These are phyloP conservation scores for Tephrocybe sp. DNA, from an alignment of 768 basidiomycete genomes.

Conservation along the genomic window DNA sequence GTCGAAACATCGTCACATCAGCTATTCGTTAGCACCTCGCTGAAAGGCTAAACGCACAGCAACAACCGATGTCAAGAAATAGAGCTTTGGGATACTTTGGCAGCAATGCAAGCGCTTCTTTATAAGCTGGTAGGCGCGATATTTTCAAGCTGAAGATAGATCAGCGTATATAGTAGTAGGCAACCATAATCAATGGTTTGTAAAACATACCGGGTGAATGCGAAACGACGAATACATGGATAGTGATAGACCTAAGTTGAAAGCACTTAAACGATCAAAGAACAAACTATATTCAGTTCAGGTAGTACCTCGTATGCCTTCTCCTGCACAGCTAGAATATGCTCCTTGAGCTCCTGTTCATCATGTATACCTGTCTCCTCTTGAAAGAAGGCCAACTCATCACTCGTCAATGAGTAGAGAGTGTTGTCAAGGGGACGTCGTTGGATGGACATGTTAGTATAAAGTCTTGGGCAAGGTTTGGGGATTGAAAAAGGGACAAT, in stretches of 20 bases:
- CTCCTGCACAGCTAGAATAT: conserved; percentile 37
- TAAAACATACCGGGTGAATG: conserved; percentile 29
- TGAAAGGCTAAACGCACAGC: conserved; percentile 22
- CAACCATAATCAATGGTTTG: background rate
- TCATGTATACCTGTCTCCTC: conserved; percentile 34
- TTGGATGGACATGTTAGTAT: background rate
- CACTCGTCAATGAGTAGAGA: conserved; percentile 24
- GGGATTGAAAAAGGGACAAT: too few species aligned
- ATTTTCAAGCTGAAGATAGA: conserved; percentile 20
- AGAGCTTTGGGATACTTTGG: conserved; percentile 19
- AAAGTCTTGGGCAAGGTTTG: too few species aligned
- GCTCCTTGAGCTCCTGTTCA: conserved; percentile 36
- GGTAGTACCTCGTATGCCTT: conserved; percentile 26
- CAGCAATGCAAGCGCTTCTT: conserved; percentile 15
- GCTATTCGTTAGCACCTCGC: too few species aligned
- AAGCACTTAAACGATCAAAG: background rate
- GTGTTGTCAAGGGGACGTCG: conserved; percentile 20
- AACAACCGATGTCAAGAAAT: conserved; percentile 27
- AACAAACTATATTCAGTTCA: background rate
- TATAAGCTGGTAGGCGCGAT: conserved; percentile 20
- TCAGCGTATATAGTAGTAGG: background rate
- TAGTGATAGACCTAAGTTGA: conserved; percentile 32
- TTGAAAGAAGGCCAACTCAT: conserved; percentile 36
- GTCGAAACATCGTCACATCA: too few species aligned
- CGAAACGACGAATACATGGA: conserved; percentile 36